Base-by-base conservation (phyloP, 2,329 filamentous ascomycete genomes). In the Paradendryphiella salina region DNA sequence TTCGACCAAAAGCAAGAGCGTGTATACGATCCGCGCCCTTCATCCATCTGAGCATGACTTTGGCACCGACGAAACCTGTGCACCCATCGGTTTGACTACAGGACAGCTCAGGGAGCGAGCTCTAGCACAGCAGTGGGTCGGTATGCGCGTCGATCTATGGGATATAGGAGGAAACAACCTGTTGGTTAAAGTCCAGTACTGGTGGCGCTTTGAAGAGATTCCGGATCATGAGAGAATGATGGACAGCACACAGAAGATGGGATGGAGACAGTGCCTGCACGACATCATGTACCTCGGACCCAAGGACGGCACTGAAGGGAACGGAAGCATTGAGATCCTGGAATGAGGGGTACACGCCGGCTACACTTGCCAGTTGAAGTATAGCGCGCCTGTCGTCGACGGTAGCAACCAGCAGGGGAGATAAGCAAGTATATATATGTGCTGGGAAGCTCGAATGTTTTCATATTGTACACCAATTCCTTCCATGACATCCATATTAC, bases 201-300 rank as follows among this genome's bases (percentile, higher is more conserved):
- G 52, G 51, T 60, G 55, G 54, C 55, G 55, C 28, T 32, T 37
- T 5, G 46, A 58, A 45, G 17, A 36, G 13, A 20, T 52, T 15
- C 4, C 39, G 11, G 33, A 46, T 4, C 31, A 50, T 13, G 49
- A 51, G 34, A 37, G 23, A 10, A 20, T 49, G n/a, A 28, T 26
- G 10, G 41, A 23, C 18, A 47, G 50, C 33, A 21, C 5, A 7
- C 15, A 34, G 9, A 38, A 40, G 11, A 38, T 13, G 36, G 44
- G 41, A 4, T 60, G 57, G 57, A 51, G 52, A 20, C 57, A 58
- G n/a, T 60, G 57, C 43, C 46, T 60, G 26, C 52, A 60, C 39
- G 52, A 58, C 42, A 58, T 60, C 42, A 52, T 58, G 28, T 57
- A 50, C 41, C 32, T 60, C 31, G 50, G 57, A 8, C 44, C 41